Conservation (phyloP, 1,284 basidiomycete species). For the Trichosporon sp. region DNA sequence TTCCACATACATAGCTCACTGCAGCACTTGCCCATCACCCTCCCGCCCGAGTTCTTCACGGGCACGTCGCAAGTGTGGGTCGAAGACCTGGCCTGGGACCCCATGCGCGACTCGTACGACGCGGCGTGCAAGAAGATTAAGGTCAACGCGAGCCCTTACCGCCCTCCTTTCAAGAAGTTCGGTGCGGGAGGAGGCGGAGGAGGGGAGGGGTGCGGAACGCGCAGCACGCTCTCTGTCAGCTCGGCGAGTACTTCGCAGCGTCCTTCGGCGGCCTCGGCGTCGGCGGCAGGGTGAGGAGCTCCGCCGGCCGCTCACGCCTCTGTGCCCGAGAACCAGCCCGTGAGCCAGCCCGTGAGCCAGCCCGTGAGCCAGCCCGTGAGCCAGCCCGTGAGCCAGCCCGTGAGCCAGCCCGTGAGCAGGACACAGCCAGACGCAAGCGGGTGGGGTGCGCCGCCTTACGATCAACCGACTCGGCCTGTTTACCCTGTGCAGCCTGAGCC, state of each 20-base stretch:
- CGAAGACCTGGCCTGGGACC: constrained; percentile 8
- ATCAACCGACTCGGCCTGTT: not conserved
- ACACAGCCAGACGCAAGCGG: not conserved
- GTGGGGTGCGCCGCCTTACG: not conserved
- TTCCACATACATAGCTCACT: not conserved
- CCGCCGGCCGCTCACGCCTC: not conserved
- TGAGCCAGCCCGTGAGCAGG: too few relatives aligned
- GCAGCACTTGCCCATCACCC: constrained; percentile 1
- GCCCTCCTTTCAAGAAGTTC: not conserved
- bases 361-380: too few relatives aligned
- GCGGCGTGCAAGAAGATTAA: not conserved
- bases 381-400: too few relatives aligned
- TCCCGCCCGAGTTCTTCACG: not conserved
- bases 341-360: too few relatives aligned
- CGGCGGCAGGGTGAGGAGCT: not conserved
- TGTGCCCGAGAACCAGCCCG: too few relatives aligned
- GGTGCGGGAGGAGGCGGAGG: too few relatives aligned
- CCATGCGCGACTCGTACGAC: not conserved
- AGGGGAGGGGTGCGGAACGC: not conserved
- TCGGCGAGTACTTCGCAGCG: not conserved
- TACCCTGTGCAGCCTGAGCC: not conserved
- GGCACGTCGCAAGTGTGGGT: not conserved
- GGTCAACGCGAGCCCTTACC: not conserved
- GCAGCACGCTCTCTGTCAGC: not conserved
- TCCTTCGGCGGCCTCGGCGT: not conserved